Base-by-base conservation (phyloP, 768 basidiomycete genomes). In the Rhodotorula taiwanensis region DNA sequence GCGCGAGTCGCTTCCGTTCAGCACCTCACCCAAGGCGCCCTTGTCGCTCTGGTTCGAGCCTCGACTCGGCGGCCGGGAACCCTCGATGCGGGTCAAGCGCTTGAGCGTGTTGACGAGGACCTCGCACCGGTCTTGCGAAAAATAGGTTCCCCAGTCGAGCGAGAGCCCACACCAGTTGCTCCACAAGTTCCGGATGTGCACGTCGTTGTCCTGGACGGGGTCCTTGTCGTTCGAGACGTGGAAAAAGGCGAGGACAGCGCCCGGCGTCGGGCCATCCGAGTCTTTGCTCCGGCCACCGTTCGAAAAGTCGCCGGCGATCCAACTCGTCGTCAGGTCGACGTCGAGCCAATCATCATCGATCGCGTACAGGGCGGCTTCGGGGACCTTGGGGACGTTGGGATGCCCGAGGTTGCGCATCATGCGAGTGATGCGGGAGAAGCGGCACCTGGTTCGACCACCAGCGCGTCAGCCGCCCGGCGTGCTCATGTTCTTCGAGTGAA, bases 161-260 rank as follows among this genome's bases (percentile, higher is more conserved):
- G 36, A 39, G 10, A 39, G 16, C 10, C 36, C 36, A 16, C 36
- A 39, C 36, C 36, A 39, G 36, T 39, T 39, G 36, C 36, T 39
- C 36, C 36, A 39, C 10, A 9, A 9, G 54, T 62, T 70, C 60
- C 70, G 64, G 16, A 45, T 43, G 30, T 39, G 42, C 5, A 56
- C 39, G 48, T 71, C 57, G 31, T 60, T 62, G 64, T 71, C 70
- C 27, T 14, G 47, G 25, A 14, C 21, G 44, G n/a, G n/a, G n/a
- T n/a, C n/a, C n/a, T 23, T 9, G 30, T 42, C 16, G 44, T 15
- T 10, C 15, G 49, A 47, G 21, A 59, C 71, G 36, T 71, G 72
- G 44, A 71, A 72, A 60, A 73, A 73, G 21, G 69, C 62, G 11
- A 72, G 47, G 39, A 73, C 67, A 28, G 72, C 71, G 21, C 67